Percentiles rank a stretch among this genome's conserved stretches.
Evolutionary conservation across 257 asterid genomes (phyloP).

Genomic region (Primulina eburnea): DNA sequence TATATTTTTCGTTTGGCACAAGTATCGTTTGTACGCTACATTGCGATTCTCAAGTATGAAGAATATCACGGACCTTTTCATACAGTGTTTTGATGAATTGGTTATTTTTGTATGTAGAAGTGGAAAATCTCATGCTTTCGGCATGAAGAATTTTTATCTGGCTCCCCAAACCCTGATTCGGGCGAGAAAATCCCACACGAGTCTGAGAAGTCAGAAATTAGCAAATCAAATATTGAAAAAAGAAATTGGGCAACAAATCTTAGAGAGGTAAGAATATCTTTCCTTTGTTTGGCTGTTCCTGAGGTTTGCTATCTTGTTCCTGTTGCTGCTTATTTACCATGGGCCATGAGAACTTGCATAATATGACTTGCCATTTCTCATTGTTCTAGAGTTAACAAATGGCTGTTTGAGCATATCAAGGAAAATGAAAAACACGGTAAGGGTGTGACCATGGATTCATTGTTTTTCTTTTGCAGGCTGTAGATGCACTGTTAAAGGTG

Average conservation of each 20-base stretch:
- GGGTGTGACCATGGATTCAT: not conserved
- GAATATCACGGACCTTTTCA: not conserved
- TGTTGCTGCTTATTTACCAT: constrained; percentile 19
- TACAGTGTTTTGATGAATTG: constrained; percentile 8
- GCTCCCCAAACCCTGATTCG: constrained; percentile 43
- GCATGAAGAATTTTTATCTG: constrained; percentile 53
- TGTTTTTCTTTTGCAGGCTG: constrained; percentile 40
- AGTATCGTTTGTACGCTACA: constrained; percentile 9
- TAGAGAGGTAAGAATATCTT: constrained; percentile 42
- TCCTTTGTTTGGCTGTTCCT: constrained; percentile 18
- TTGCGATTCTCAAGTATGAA: constrained; percentile 8
- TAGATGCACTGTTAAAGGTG: constrained; percentile 40
- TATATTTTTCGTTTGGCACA: not conserved
- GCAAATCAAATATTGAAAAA: constrained; percentile 36
- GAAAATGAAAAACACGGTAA: not conserved
- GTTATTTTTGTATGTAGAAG: constrained; percentile 39
- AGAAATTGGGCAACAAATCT: constrained; percentile 40
- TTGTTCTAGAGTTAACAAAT: not conserved
- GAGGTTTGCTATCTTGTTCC: constrained; percentile 9
- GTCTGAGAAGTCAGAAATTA: constrained; percentile 39
- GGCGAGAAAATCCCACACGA: constrained; percentile 51
- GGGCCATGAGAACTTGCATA: not conserved
- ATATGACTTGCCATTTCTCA: constrained; percentile 2
- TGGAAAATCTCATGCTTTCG: constrained; percentile 74
- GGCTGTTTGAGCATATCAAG: constrained; percentile 1